Percentiles rank a stretch among this genome's conserved stretches.
These are phyloP conservation scores for Microbotryum violaceum DNA, from an alignment of 1,284 basidiomycete species.

Conservation along the genomic window DNA sequence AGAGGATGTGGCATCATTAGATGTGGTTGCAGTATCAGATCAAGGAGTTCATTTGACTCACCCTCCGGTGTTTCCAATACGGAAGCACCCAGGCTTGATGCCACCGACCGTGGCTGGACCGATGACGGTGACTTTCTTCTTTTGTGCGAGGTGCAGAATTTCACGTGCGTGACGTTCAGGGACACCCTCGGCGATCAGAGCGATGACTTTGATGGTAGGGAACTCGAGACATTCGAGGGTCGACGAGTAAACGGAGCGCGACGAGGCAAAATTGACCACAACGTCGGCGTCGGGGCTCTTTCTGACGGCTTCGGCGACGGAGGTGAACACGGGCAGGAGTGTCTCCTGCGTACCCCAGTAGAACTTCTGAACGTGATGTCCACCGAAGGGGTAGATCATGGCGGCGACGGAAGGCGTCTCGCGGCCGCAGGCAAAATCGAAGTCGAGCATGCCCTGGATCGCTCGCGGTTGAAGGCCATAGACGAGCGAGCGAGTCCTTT, in stretches of 20 bases:
- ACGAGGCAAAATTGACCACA: constrained; percentile 96
- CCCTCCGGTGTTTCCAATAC: constrained; percentile 98
- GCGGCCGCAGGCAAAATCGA: constrained; percentile 96
- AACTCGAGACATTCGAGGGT: constrained; percentile 80
- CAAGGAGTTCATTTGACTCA: constrained; percentile 40
- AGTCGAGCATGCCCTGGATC: constrained; percentile 99
- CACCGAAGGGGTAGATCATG: constrained; percentile 99
- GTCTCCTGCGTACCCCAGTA: constrained; percentile 99
- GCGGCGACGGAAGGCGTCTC: constrained; percentile 89
- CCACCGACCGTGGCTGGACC: constrained; percentile 98
- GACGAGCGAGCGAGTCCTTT: constrained; percentile 85
- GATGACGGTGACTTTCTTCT: constrained; percentile 87
- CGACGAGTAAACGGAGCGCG: constrained; percentile 87
- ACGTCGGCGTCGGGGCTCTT: constrained; percentile 97
- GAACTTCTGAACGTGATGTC: constrained; percentile 95
- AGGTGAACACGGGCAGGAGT: constrained; percentile 93
- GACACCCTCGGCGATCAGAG: constrained; percentile 96
- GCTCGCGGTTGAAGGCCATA: constrained; percentile 98
- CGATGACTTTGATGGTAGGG: constrained; percentile 68
- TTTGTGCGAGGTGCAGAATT: constrained; percentile 80
- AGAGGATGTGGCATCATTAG: constrained; percentile 21
- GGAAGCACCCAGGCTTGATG: constrained; percentile 99
- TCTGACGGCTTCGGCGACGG: constrained; percentile 79
- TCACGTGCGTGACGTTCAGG: constrained; percentile 95
- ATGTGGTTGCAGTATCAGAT: constrained; percentile 2